Evolutionary conservation across 345 rosid genomes (phyloP).

Genomic region (Eucalyptus guilfoylei): DNA sequence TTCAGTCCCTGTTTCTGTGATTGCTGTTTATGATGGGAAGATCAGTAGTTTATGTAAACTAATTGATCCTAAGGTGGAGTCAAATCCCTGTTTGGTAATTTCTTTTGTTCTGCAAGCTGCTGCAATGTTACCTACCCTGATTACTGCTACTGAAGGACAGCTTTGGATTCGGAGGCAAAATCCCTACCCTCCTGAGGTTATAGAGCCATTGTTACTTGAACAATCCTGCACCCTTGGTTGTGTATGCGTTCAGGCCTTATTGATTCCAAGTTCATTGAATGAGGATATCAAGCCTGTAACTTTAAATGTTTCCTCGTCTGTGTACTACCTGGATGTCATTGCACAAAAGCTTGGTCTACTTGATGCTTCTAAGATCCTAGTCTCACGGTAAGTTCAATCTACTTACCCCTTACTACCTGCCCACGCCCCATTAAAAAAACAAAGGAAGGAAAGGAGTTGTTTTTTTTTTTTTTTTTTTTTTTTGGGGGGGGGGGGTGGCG

Average conservation of each 20-base stretch:
- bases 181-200: constrained; percentile 33
- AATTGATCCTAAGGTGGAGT: constrained; percentile 51
- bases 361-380: constrained; percentile 50
- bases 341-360: constrained; percentile 49
- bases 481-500: background rate
- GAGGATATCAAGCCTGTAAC: constrained; percentile 28
- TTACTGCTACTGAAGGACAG: constrained; percentile 23
- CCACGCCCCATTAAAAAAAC: background rate
- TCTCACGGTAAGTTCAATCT: constrained; percentile 50
- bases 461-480: no score
- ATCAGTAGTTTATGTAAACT: constrained; percentile 47
- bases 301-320: constrained; percentile 30
- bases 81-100: constrained; percentile 42
- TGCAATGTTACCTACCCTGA: constrained; percentile 27
- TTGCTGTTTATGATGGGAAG: constrained; percentile 64
- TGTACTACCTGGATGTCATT: constrained; percentile 65
- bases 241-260: constrained; percentile 17
- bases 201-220: constrained; percentile 24
- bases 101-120: constrained; percentile 61
- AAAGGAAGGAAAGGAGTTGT: background rate
- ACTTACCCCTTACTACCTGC: background rate
- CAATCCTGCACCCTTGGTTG: constrained; percentile 14
- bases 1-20: constrained; percentile 62
- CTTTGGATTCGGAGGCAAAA: constrained; percentile 42
- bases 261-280: constrained; percentile 37